Evolutionary conservation across 2,329 filamentous ascomycete genomes (phyloP).

Genomic region (Thermomyces lanuginosus): DNA sequence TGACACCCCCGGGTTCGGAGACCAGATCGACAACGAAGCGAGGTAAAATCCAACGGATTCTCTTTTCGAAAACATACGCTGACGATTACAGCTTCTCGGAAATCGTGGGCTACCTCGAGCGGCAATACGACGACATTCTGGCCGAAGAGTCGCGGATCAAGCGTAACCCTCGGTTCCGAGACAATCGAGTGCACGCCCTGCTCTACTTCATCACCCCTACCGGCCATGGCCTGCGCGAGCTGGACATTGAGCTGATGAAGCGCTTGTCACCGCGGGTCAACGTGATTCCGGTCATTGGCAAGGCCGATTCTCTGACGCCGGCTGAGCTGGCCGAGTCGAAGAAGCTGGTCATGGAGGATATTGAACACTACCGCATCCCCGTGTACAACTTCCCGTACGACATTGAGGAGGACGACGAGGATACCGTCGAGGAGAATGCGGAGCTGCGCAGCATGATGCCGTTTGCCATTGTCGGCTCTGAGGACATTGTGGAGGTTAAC

Average conservation of each 20-base stretch:
- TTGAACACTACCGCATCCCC: conserved; percentile 97
- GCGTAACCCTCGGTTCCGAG: conserved; percentile 98
- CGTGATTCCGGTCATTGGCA: conserved; percentile 96
- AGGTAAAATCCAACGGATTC: conserved; percentile 42
- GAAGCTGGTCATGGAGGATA: conserved; percentile 99
- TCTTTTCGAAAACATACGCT: neutral
- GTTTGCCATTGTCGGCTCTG: conserved; percentile 94
- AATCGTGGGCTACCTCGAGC: conserved; percentile 95
- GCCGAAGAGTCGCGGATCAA: conserved; percentile 99
- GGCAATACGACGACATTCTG: conserved; percentile 98
- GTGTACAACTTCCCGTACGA: conserved; percentile 99
- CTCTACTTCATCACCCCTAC: conserved; percentile 99
- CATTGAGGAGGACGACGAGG: conserved; percentile 97
- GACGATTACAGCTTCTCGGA: conserved; percentile 60
- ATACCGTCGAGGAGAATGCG: conserved; percentile 97
- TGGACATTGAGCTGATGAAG: conserved; percentile 99
- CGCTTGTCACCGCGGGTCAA: conserved; percentile 95
- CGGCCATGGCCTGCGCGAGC: conserved; percentile 90
- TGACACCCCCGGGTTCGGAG: conserved; percentile 93
- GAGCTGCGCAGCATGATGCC: conserved; percentile 96
- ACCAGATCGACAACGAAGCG: conserved; percentile 98
- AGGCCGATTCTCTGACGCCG: conserved; percentile 92
- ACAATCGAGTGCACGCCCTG: conserved; percentile 95
- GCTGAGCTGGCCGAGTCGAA: conserved; percentile 96
- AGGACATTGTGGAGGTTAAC: conserved; percentile 86